Evolutionary conservation across 345 rosid species (phyloP), one percentile per base, ranked within the genome.

Genomic region (Lumnitzera littorea): DNA sequence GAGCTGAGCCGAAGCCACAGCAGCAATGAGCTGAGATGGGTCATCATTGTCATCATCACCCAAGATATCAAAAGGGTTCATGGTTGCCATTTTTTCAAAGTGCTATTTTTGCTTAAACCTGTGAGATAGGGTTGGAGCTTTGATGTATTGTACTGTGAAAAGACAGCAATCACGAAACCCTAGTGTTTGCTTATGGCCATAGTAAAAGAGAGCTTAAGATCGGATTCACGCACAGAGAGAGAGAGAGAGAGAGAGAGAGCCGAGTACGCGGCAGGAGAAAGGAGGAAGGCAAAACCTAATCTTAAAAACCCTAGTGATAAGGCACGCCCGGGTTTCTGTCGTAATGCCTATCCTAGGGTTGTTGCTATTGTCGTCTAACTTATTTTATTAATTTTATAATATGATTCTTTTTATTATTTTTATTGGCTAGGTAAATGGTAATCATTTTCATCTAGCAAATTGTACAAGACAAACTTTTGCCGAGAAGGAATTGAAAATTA

Each of bases 41-140:
- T 95, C 99, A 62, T 94, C 99, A 43, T 70, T 72, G 68, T 95
- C 99, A 41, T 79, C 85, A 50, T 77, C 90, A 14, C 79, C 96
- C 68, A 95, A 80, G 68, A 95, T 80, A 81, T 82, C 89, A 61
- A 95, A 95, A 53, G 95, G 95, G 77, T 95, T 95, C 84, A 54
- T 13, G 70, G 96, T 83, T 56, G 99, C 86, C 99, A 91, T 94
- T 61, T 72, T 56, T 47, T 66, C 24, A 14, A 31, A 29, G 29
- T 17, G 46, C 53, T 20, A 49, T 25, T 55, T 36, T 41, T 50
- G 36, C 14, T 53, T 31, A n/a, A 46, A 48, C 62, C 25, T 27
- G 29, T 16, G 41, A 52, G 51, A 53, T 46, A 15, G 15, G 27
- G 48, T 16, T 12, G 31, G 24, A 16, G 23, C 14, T 13, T 41